Percentiles rank a stretch among this genome's conserved stretches.
Evolutionary conservation across 192 early-diverging fungal genomes (phyloP).

Genomic region (Mortierella alpina): DNA sequence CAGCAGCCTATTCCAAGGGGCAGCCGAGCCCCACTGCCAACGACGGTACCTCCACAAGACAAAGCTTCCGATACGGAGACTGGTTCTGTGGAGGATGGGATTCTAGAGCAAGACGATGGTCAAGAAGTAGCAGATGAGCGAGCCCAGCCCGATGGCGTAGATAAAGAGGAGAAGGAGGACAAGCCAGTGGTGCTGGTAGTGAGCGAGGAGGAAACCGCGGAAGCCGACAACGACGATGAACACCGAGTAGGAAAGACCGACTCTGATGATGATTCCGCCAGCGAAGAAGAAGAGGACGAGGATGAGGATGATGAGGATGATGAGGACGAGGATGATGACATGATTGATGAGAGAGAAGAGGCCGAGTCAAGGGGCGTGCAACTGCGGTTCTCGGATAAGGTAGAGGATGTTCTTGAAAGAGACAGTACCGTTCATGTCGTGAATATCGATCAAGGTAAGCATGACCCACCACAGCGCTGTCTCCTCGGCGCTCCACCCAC

Average conservation of each 20-base stretch:
- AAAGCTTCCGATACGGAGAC: no score
- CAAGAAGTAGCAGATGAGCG: background rate
- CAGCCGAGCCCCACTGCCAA: no score
- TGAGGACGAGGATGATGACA: background rate
- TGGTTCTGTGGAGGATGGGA: background rate
- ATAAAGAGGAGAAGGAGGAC: no score
- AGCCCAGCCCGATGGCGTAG: no score
- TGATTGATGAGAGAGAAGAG: constrained; percentile 20
- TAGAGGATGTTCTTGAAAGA: constrained; percentile 63
- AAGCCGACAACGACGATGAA: background rate
- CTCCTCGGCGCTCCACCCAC: no score
- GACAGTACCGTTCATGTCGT: constrained; percentile 65
- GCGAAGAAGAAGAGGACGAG: background rate
- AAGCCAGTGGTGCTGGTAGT: no score
- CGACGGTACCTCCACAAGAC: background rate
- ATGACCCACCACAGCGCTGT: background rate
- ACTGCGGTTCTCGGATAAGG: constrained; percentile 62
- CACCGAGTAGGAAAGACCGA: background rate
- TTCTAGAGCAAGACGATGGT: background rate
- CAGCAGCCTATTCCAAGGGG: background rate
- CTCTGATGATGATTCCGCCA: background rate
- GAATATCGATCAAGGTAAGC: constrained; percentile 58
- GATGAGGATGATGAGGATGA: constrained; percentile 14
- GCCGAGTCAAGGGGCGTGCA: constrained; percentile 51
- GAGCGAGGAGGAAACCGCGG: background rate